Base-by-base conservation (phyloP, 768 basidiomycete species). In the Pulveroboletus frians region DNA sequence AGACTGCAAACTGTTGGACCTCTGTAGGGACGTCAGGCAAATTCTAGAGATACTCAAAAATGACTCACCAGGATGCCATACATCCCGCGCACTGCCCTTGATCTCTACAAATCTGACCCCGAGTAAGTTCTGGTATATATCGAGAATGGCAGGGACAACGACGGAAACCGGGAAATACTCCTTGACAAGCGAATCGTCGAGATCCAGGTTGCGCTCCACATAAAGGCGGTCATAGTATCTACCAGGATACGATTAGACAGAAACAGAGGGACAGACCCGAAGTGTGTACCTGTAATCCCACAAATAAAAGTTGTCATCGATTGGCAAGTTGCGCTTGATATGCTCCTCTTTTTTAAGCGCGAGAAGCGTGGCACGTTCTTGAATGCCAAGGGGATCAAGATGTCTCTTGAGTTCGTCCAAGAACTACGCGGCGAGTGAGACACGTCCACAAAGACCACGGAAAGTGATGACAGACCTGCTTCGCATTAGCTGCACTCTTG, bases 101-200 rank as follows among this genome's bases (percentile, higher is more conserved):
- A 72, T 49, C 53, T 73, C 71, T 3, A 72, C 57, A 56, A 92
- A 91, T 49, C 74, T 73, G 34, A 94, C 88, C 15, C 85, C 78
- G 23, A 94, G 79, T 17, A 93, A 70, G 48, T 81, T 81, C 65
- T 92, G 88, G 66, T 93, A 94, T 60, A 93, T 89, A 13, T 79
- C 72, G 40, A 94, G 74, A 58, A 94, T 89, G 4, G 84, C 75
- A 6, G 88, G 86, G 10, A 94, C 85, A 37, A 94, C 88, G 15
- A 84, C 78, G 3, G 81, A 74, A 3, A 92, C 92, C 0, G 90
- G 89, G 77, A 94, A 92, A 66, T 92, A 90, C 64, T 92, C 85
- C 68, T 92, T 92, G 55, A 93, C 81, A 11, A 84, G 71, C 53
- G 78, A 77, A 55, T 92, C 87, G 52, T 92, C 88, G 30, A 91